Conservation (phyloP, 2,329 filamentous ascomycete genomes). For the Cytospora leucostoma region DNA sequence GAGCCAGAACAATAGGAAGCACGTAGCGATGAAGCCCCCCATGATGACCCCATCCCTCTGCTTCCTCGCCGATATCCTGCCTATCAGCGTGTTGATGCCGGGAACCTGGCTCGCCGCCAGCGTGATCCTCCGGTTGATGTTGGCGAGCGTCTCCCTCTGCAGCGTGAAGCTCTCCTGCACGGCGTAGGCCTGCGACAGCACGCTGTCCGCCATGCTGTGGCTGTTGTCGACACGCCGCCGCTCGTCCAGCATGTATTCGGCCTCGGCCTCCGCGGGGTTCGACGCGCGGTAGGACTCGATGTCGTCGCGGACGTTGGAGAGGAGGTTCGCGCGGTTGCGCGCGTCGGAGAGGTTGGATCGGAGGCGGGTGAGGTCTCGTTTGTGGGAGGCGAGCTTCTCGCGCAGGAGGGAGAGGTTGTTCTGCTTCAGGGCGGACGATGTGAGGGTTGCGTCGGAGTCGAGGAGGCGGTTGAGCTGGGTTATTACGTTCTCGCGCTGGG, state of each 20-base stretch:
- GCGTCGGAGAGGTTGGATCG: conserved; percentile 72
- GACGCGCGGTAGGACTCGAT: conserved; percentile 84
- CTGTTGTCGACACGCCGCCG: conserved; percentile 82
- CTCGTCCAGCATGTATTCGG: conserved; percentile 97
- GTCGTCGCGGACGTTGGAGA: conserved; percentile 87
- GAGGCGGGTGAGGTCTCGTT: conserved; percentile 76
- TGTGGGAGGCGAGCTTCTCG: conserved; percentile 86
- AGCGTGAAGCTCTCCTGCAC: conserved; percentile 88
- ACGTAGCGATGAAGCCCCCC: conserved; percentile 87
- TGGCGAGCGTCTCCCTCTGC: conserved; percentile 85
- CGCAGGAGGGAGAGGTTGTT: conserved; percentile 91
- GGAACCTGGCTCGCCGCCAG: conserved; percentile 88
- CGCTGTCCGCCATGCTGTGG: conserved; percentile 84
- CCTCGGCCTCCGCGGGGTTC: conserved; percentile 81
- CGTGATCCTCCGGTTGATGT: conserved; percentile 88
- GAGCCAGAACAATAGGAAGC: conserved; percentile 83
- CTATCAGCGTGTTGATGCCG: conserved; percentile 88
- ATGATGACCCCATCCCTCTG: conserved; percentile 93
- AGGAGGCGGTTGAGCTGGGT: conserved; percentile 83
- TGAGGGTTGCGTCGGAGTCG: conserved; percentile 85
- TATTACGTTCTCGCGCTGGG: conserved; percentile 78
- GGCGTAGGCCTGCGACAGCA: conserved; percentile 93
- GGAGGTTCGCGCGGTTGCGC: conserved; percentile 84
- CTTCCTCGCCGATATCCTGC: conserved; percentile 91
- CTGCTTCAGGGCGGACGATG: conserved; percentile 91